Base-by-base conservation (phyloP, 768 basidiomycete genomes). In the Mycena capillaripes region DNA sequence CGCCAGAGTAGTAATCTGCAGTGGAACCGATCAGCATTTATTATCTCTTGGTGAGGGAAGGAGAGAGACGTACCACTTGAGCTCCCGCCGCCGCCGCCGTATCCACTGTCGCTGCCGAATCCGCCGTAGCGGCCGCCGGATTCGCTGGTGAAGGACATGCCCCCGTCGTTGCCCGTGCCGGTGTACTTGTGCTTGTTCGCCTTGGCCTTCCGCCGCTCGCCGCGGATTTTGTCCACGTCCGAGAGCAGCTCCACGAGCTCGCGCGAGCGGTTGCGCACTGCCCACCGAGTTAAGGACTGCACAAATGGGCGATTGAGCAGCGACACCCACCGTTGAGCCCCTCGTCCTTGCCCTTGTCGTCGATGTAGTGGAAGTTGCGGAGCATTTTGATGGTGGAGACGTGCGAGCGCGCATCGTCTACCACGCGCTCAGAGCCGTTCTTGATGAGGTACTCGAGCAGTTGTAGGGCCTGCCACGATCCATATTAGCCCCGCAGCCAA, bases 261-360 rank as follows among this genome's bases (percentile, higher is more conserved):
- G 42, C 92, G 92, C 29, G 97, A 90, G 27, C 98, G 93, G 80
- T 99, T 98, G 56, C 98, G 95, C 63, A 99, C 98, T 99, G 79
- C 17, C 66, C n/a, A 44, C n/a, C n/a, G 19, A 48, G 30, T 9
- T 5, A 25, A 32, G 9, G 5, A 36, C 11, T 38, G 19, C 11
- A 16, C 38, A 38, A 38, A 11, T 23, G 23, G n/a, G 11, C 21
- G 19, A 53, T 55, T 17, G 53, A 21, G 11, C 29, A 36, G 10
- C 17, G 21, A 36, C 21, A 72, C 84, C n/a, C 73, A 96, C 97
- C 96, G 77, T 99, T 99, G 77, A 98, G 89, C 8, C 98, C 98
- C 82, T 99, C 96, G 78, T 99, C 98, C 81, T 99, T 99, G 58
- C 96, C 97, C 84, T 97, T 97, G 74, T 99, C 97, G 75, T 99